Evolutionary conservation across 768 basidiomycete genomes (phyloP), one percentile per base, ranked within the genome.

Genomic region (Podaxis sp.): DNA sequence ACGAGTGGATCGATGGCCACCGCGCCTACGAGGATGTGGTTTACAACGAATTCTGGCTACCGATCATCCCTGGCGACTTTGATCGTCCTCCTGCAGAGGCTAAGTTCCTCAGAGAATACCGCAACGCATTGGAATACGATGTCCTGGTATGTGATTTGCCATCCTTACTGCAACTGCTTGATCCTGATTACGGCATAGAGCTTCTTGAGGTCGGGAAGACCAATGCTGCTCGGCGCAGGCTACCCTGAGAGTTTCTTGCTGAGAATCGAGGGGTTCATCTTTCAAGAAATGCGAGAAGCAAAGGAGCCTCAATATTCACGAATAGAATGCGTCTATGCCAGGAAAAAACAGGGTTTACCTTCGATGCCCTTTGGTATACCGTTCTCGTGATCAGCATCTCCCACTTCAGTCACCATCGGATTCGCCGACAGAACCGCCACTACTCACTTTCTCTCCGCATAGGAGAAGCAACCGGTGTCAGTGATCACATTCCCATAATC

Each of bases 131-230:
- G 40, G 60, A 62, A 36, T 62, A 87, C n/a, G 87, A 89, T 68
- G 75, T 89, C 38, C 70, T 77, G 65, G 90, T 87, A 64, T 59
- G 72, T 64, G 51, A 20, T 20, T 22, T 63, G 44, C 7, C 44
- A 24, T 59, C 33, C 17, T 5, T 48, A 53, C 63, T 62, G 8
- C 26, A 53, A 33, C 13, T 24, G 20, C 26, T 36, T 13, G 40
- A 15, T 44, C 3, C 30, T 30, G 36, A 60, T 6, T 58, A 11
- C 11, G 38, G 10, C 64, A 20, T 65, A 92, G 88, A 77, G 82
- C 13, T 91, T 93, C 69, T 68, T 93, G 44, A 80, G 78, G 65
- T 85, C 87, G 0, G 86, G 83, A 17, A 79, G 88, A n/a, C 87
- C 89, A 22, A 75, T 92, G 46, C 79, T 93, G 2, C 80, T 92